These are phyloP conservation scores for Solanum neorickii DNA, from an alignment of 257 asterid genomes.

Conservation along the genomic window DNA sequence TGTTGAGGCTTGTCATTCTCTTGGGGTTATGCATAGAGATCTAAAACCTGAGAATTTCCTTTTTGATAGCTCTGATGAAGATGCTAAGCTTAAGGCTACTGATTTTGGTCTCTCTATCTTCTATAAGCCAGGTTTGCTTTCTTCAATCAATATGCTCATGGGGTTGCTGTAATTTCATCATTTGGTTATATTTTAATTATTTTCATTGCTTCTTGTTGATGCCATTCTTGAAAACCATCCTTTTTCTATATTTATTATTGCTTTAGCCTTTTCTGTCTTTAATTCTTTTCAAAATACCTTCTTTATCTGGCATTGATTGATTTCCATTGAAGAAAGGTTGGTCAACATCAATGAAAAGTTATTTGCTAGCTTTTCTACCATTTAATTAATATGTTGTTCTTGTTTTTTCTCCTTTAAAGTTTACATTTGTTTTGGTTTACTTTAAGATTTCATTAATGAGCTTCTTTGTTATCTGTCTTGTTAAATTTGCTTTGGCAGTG, in stretches of 20 bases:
- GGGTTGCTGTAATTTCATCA: background rate
- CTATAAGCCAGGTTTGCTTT: constrained; percentile 10
- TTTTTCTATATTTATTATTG: background rate
- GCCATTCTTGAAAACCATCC: background rate
- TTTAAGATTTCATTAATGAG: background rate
- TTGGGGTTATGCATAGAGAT: constrained; percentile 20
- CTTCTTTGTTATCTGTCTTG: background rate
- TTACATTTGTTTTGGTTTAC: background rate
- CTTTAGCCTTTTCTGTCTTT: background rate
- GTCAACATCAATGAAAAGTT: background rate
- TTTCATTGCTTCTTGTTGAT: background rate
- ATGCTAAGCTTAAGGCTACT: constrained; percentile 13
- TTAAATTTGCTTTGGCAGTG: background rate
- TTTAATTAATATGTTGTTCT: background rate
- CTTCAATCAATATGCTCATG: background rate
- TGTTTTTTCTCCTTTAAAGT: background rate
- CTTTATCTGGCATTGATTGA: background rate
- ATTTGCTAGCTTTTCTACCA: background rate
- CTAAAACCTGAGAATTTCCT: constrained; percentile 16
- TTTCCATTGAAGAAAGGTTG: background rate
- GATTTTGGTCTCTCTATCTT: constrained; percentile 13
- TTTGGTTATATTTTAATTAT: background rate
- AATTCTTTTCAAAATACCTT: background rate
- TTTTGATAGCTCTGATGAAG: constrained; percentile 6
- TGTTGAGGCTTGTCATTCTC: constrained; percentile 10